Conservation (phyloP, 225 moss, liverwort and hornwort genomes). For the Takakia lepidozioides region DNA sequence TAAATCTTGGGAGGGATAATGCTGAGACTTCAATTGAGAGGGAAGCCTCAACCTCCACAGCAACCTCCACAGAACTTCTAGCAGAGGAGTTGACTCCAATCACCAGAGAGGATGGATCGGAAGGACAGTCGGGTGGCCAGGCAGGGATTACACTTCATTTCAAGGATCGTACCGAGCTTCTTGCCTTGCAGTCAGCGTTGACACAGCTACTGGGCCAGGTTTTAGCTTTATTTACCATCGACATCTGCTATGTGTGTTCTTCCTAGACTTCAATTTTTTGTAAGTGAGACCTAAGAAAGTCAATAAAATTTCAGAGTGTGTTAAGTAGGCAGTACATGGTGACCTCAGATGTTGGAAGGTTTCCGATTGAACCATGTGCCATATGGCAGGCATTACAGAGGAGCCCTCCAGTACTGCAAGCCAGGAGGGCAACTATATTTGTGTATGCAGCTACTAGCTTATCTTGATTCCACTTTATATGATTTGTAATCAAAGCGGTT, state of each 20-base stretch:
- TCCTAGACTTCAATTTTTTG: no score
- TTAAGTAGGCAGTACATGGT: background rate
- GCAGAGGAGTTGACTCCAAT: constrained; percentile 16
- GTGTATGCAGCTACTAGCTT: background rate
- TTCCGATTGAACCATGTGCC: background rate
- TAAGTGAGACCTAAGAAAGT: no score
- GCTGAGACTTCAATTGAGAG: constrained; percentile 26
- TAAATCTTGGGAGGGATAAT: constrained; percentile 9
- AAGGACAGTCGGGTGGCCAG: constrained; percentile 17
- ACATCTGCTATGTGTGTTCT: background rate
- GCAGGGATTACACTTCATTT: constrained; percentile 48
- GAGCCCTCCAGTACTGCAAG: background rate
- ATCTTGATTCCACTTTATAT: constrained; percentile 3
- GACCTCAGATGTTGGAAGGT: background rate
- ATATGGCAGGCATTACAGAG: no score
- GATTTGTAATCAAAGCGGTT: background rate
- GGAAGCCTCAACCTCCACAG: constrained; percentile 8
- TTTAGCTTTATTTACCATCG: background rate
- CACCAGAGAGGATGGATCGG: constrained; percentile 15
- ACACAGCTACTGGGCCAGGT: constrained; percentile 78
- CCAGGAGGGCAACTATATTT: background rate
- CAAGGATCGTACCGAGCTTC: constrained; percentile 47
- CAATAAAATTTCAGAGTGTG: no score
- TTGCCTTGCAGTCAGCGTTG: constrained; percentile 65
- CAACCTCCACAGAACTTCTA: constrained; percentile 7